Base-by-base conservation (phyloP, 2,329 filamentous ascomycete species). In the Curvularia sp. region DNA sequence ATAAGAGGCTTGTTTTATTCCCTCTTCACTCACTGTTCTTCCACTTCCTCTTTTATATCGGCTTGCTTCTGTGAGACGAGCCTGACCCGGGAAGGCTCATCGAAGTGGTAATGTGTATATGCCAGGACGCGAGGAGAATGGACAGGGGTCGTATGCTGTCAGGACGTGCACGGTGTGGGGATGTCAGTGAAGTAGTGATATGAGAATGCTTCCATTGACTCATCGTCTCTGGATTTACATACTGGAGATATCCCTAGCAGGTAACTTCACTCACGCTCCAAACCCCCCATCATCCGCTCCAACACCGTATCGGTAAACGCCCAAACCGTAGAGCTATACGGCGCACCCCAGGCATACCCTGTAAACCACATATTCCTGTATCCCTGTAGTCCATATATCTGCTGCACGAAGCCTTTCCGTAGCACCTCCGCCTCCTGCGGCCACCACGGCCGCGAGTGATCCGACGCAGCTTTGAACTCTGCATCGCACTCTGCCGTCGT, bases 301-400 rank as follows among this genome's bases (percentile, higher is more conserved):
- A 69, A 50, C 2, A 68, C 58, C 1, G 58, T 66, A 30, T 70
- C 66, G 2, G 62, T 67, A 51, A 61, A 67, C 4, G 57, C 55
- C 68, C 68, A 72, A 38, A 68, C 49, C 5, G 62, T 68, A 47
- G 62, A 66, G 33, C 62, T 61, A 49, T 68, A 70, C 20, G 63
- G 57, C 28, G 57, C 62, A n/a, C 49, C 51, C 61, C 63, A 70
- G 3, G 42, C 57, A 33, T 60, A 60, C 20, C 67, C 67, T 2
- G 63, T 65, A 48, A 63, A 71, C 64, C 64, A 71, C 22, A 65
- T 67, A 15, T 28, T 13, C 38, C 28, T 55, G 43, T 65, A 57
- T 3, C 69, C 68, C 44, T 71, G 67, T 28, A 71, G 31, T 4
- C 18, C 48, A 57, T 66, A 64, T 18, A 70, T 48, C 5, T 65